A percentile compares a stretch with the other conserved stretches of the same genome.
Conservation (phyloP, 306 rosid genomes). For the Ziziphus jujuba region DNA sequence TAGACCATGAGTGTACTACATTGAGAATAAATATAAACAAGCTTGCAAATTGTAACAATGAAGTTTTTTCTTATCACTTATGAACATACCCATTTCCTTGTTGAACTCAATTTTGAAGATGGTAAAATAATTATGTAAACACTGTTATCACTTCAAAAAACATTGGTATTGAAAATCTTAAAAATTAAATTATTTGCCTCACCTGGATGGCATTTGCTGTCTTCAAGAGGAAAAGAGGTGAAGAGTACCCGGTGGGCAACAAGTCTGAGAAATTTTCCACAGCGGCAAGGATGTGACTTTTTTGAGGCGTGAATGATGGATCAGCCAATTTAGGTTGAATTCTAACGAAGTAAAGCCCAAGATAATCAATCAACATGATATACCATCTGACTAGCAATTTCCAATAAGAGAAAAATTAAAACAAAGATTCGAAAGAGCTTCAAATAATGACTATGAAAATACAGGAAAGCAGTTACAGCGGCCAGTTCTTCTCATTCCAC, state of each 20-base stretch:
- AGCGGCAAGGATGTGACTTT: constrained; percentile 54
- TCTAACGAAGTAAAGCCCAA: no score
- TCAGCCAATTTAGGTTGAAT: constrained; percentile 81
- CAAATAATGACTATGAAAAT: constrained; percentile 15
- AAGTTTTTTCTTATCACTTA: no score
- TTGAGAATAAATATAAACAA: no score
- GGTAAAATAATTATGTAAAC: no score
- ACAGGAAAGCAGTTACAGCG: constrained; percentile 60
- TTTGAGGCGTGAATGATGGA: constrained; percentile 82
- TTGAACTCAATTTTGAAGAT: no score
- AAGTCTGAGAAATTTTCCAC: constrained; percentile 63
- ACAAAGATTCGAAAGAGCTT: background rate
- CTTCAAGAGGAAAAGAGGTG: constrained; percentile 87
- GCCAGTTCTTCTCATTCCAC: constrained; percentile 84
- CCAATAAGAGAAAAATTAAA: background rate
- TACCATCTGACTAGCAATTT: constrained; percentile 14
- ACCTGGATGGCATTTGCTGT: constrained; percentile 87
- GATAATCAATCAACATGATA: constrained; percentile 17
- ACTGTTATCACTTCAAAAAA: background rate
- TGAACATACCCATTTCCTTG: no score
- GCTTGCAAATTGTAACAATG: no score
- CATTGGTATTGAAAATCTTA: background rate
- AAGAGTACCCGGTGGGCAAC: constrained; percentile 80
- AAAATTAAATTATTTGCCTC: constrained; percentile 19
- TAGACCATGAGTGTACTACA: no score